Conservation (phyloP, 768 basidiomycete genomes). For the Boletus edulis region DNA sequence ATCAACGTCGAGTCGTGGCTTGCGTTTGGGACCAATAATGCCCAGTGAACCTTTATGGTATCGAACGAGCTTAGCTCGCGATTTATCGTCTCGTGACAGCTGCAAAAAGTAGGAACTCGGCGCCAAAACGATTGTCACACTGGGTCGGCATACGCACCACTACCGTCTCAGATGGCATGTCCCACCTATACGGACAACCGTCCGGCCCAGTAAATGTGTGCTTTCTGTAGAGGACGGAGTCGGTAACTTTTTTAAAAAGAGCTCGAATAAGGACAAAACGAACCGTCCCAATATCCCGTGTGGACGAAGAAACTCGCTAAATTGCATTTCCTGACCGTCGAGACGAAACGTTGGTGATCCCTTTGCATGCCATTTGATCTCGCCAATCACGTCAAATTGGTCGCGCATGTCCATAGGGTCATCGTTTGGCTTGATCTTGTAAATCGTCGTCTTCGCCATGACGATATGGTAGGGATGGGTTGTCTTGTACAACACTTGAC, state of each 20-base stretch:
- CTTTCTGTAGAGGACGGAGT: constrained; percentile 1
- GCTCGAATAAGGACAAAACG: neutral
- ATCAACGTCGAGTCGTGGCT: constrained; percentile 16
- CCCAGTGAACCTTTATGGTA: constrained; percentile 18
- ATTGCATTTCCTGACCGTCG: constrained; percentile 25
- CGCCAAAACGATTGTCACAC: neutral
- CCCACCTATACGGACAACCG: constrained; percentile 33
- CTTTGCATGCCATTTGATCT: constrained; percentile 32
- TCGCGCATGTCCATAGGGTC: constrained; percentile 23
- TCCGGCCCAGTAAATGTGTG: constrained; percentile 32
- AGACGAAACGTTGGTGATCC: constrained; percentile 29
- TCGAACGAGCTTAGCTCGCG: constrained; percentile 11
- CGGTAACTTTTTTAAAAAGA: neutral
- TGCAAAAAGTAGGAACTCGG: neutral
- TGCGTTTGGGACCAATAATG: constrained; percentile 11
- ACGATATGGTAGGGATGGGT: constrained; percentile 6
- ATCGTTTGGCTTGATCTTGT: constrained; percentile 18
- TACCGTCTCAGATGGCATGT: constrained; percentile 13
- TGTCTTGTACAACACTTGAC: constrained; percentile 28
- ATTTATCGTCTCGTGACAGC: constrained; percentile 17
- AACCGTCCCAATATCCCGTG: constrained; percentile 21
- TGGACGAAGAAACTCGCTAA: constrained; percentile 18
- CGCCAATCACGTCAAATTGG: constrained; percentile 29
- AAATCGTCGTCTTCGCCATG: constrained; percentile 18
- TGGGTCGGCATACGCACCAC: constrained; percentile 4